A percentile compares a stretch with the other conserved stretches of the same genome.
Evolutionary conservation across 305 asterid genomes (phyloP).

Genomic region (Lippia alba): DNA sequence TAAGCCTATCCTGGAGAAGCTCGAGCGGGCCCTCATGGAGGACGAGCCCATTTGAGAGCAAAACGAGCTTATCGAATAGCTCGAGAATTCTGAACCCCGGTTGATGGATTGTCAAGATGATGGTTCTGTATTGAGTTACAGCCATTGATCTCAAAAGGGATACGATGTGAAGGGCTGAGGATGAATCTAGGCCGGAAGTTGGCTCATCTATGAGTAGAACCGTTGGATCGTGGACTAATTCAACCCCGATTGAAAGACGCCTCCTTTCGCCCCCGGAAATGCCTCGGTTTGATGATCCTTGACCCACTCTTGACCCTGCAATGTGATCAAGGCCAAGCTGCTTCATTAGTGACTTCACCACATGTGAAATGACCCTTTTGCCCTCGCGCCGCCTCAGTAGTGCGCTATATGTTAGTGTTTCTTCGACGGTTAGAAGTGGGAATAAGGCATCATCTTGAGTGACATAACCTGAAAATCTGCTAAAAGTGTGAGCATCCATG

Average conservation of each 20-base stretch:
- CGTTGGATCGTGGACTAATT: conserved; percentile 72
- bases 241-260: conserved; percentile 75
- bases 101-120: conserved; percentile 74
- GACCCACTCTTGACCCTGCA: conserved; percentile 55
- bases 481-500: conserved; percentile 41
- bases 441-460: conserved; percentile 80
- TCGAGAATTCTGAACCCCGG: conserved; percentile 82
- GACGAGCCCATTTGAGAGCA: conserved; percentile 63
- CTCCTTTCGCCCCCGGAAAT: conserved; percentile 87
- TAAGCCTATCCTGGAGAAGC: conserved; percentile 55
- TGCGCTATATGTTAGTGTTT: conserved; percentile 70
- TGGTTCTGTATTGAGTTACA: conserved; percentile 52
- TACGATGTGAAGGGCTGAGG: conserved; percentile 68
- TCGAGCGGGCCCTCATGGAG: conserved; percentile 63
- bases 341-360: conserved; percentile 51
- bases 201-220: conserved; percentile 81
- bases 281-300: conserved; percentile 55
- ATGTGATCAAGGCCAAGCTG: conserved; percentile 73
- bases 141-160: conserved; percentile 60
- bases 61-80: conserved; percentile 60
- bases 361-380: conserved; percentile 31
- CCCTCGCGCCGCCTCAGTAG: conserved; percentile 58
- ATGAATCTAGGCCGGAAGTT: conserved; percentile 84
- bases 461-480: conserved; percentile 64
- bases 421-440: conserved; percentile 79